These are phyloP conservation scores for Picochlorum sp. DNA, from an alignment of 139 green algal genomes.

Conservation along the genomic window DNA sequence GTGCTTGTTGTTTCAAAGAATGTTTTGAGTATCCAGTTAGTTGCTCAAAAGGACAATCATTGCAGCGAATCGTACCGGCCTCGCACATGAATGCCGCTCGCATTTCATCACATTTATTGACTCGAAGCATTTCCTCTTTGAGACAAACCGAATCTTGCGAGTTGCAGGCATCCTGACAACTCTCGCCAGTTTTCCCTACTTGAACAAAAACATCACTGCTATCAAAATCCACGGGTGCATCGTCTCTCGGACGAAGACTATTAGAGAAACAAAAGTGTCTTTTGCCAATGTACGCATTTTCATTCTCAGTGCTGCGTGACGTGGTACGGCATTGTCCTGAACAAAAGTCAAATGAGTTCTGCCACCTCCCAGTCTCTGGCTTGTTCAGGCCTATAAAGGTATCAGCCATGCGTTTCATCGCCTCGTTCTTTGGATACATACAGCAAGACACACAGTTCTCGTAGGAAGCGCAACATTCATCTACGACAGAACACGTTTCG, in stretches of 20 bases:
- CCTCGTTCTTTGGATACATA: constrained; percentile 36
- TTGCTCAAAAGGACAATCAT: no score
- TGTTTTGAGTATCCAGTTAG: no score
- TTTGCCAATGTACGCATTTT: constrained; percentile 63
- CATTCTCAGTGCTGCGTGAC: constrained; percentile 55
- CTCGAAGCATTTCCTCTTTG: constrained; percentile 17
- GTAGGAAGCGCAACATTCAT: constrained; percentile 60
- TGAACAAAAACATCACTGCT: constrained; percentile 20
- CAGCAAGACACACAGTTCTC: constrained; percentile 78
- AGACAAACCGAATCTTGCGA: constrained; percentile 22
- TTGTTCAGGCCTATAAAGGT: constrained; percentile 4
- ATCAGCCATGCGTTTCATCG: constrained; percentile 4
- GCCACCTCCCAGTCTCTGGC: constrained; percentile 45
- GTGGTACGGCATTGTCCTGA: constrained; percentile 53
- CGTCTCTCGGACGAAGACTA: constrained; percentile 15
- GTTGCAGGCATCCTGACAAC: constrained; percentile 36
- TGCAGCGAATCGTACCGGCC: no score
- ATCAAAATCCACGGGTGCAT: constrained; percentile 26
- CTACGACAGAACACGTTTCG: constrained; percentile 27
- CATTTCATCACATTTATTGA: constrained; percentile 64
- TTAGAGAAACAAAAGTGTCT: constrained; percentile 63
- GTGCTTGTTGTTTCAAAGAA: no score
- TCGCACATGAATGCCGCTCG: constrained; percentile 46
- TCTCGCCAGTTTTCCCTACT: constrained; percentile 12
- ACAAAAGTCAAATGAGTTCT: constrained; percentile 56